Base-by-base conservation (phyloP, 371 early-diverging fungal genomes). In the Mortierella sp. region DNA sequence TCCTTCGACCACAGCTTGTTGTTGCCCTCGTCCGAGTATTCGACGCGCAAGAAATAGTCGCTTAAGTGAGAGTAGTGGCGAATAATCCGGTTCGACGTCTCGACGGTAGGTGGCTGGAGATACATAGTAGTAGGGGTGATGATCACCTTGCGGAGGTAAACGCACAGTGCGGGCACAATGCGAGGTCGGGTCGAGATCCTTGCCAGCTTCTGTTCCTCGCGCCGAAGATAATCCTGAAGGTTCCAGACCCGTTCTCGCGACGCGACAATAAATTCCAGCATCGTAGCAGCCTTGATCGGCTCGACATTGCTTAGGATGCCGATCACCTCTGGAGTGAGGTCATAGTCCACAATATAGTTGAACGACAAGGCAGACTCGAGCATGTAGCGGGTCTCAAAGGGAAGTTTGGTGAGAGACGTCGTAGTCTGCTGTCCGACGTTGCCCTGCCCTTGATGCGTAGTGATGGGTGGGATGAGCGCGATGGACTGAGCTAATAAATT, bases 21-120 rank as follows among this genome's bases (percentile, higher is more conserved):
- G 19, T 89, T 79, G 0, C 91, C 89, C 77, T 96, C 96, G 52
- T 96, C 96, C 44, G 90, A 84, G 74, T 96, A 94, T 58, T 91
- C 90, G 9, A 96, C 92, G 31, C 95, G 92, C 19, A 95, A 60
- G 71, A 96, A 96, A 5, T 92, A 90, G 68, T 95, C 94, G 0
- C 87, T 73, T 9, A 91, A 76, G 0, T 89, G 54, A 2, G 58
- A 72, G 65, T 88, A 94, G 24, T 93, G 89, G 3, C 94, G 91
- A 0, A 95, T 88, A 21, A 95, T 92, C 60, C 96, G 90, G 78
- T 95, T 95, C 24, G 93, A 92, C 0, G 91, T 90, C 79, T 94
- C 95, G 16, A 94, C 76, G 0, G 89, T 81, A 0, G 92, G 92
- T 7, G 93, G 90, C 38, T 90, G 88, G 4, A 94, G 75, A 71